Base-by-base conservation (phyloP, 163 green algal species). In the Volvox carteri region DNA sequence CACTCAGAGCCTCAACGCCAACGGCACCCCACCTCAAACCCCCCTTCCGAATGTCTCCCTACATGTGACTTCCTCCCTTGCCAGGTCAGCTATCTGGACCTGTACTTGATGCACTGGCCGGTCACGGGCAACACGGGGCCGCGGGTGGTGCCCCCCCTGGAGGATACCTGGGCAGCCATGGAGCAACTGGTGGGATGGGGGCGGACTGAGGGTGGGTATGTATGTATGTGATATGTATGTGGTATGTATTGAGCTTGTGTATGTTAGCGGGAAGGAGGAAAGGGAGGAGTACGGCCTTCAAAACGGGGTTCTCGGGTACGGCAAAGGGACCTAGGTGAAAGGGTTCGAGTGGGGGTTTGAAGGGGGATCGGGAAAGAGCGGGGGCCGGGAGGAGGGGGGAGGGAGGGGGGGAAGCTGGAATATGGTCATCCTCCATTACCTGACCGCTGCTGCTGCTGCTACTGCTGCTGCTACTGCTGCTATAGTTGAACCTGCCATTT, bases 41-140 rank as follows among this genome's bases (percentile, higher is more conserved):
- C n/a, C n/a, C n/a, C n/a, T n/a, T n/a, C n/a, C n/a, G n/a, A n/a
- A n/a, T n/a, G n/a, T n/a, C n/a, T n/a, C n/a, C n/a, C n/a, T n/a
- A n/a, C n/a, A n/a, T n/a, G n/a, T n/a, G n/a, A n/a, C n/a, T n/a
- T 1, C 72, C 72, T 44, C n/a, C 50, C 6, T 0, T 44, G 14
- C 12, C 81, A 87, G 81, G 81, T 87, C 41, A 72, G 95, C 16
- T 98, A 99, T 86, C 89, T 99, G 0, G 98, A 99, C 89, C 91
- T 99, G 4, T 99, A 98, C 91, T 91, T 99, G 30, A 91, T 93
- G 42, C 96, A 98, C 92, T 98, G 95, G 95, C 95, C 95, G 0
- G 92, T 98, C 7, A 96, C 91, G 0, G 90, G 92, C 46, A 85
- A 76, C 52, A 25, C 5, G 1, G 92, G 93, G 0, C 89, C 89